Percentiles rank a stretch among this genome's conserved stretches.
Conservation (phyloP, 768 basidiomycete species). For the Lactarius sp. region DNA sequence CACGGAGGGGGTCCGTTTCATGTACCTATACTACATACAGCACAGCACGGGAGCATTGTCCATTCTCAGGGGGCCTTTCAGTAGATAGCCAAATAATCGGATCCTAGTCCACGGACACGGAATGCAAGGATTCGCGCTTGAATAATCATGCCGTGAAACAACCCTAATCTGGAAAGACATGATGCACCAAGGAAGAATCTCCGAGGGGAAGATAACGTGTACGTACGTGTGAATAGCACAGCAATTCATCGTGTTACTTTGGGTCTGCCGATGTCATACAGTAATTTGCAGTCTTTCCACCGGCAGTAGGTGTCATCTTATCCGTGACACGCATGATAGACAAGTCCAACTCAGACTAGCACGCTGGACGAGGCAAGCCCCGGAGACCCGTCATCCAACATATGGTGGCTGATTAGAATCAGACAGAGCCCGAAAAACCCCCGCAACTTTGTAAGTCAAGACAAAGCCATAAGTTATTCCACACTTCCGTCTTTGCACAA, state of each 20-base stretch:
- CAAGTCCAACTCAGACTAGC: neutral
- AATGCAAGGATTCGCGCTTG: slow-evolving; percentile 4
- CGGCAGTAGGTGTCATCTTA: neutral
- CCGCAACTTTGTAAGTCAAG: neutral
- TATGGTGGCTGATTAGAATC: neutral
- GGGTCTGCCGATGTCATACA: neutral
- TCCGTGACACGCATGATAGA: neutral
- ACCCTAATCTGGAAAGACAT: slow-evolving; percentile 6
- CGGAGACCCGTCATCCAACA: neutral
- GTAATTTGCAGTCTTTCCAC: neutral
- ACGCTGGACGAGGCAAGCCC: neutral
- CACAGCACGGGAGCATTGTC: slow-evolving; percentile 11
- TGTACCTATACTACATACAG: neutral
- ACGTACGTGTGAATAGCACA: slow-evolving; percentile 12
- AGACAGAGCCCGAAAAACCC: neutral
- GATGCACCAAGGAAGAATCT: neutral
- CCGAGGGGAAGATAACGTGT: slow-evolving; percentile 6
- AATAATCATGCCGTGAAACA: neutral
- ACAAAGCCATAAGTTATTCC: neutral
- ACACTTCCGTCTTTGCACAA: neutral
- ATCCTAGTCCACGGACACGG: slow-evolving; percentile 10
- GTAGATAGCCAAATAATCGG: slow-evolving; percentile 8
- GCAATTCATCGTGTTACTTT: neutral
- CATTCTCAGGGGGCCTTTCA: neutral
- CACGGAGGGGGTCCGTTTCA: neutral